Evolutionary conservation across 2,329 filamentous ascomycete genomes (phyloP).

Genomic region (Ilyonectria destructans): DNA sequence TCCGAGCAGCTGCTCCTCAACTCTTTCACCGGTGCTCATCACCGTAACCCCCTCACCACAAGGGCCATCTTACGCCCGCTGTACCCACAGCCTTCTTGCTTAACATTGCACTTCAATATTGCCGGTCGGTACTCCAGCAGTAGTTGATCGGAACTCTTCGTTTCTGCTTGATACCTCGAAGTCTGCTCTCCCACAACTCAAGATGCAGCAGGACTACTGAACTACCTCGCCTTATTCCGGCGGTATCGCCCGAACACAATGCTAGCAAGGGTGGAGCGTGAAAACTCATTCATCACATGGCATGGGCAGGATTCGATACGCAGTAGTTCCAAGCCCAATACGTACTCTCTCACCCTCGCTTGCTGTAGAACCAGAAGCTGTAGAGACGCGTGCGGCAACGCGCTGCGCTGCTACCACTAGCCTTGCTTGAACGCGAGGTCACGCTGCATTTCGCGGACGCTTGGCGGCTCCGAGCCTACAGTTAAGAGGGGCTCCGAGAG

Average conservation of each 20-base stretch:
- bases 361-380: neutral
- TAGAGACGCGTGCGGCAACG: conserved; percentile 12
- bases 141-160: too few species aligned
- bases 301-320: neutral
- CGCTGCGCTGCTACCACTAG: neutral
- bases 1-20: neutral
- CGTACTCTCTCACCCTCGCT: neutral
- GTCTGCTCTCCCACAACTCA: neutral
- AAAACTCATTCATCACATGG: neutral
- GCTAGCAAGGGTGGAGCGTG: neutral
- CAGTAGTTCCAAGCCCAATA: neutral
- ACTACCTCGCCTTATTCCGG: neutral
- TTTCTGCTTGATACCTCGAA: neutral
- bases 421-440: conserved; percentile 6
- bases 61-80: neutral
- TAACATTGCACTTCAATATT: too few species aligned
- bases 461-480: neutral
- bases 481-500: neutral
- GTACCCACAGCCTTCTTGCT: neutral
- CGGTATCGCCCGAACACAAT: neutral
- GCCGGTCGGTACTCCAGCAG: too few species aligned
- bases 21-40: neutral
- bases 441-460: conserved; percentile 3
- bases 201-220: neutral
- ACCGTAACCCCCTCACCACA: too few species aligned